phyloP scores from a whole-genome alignment of 1,139 yeast genomes.

The Geotrichum klebahnii region DNA sequence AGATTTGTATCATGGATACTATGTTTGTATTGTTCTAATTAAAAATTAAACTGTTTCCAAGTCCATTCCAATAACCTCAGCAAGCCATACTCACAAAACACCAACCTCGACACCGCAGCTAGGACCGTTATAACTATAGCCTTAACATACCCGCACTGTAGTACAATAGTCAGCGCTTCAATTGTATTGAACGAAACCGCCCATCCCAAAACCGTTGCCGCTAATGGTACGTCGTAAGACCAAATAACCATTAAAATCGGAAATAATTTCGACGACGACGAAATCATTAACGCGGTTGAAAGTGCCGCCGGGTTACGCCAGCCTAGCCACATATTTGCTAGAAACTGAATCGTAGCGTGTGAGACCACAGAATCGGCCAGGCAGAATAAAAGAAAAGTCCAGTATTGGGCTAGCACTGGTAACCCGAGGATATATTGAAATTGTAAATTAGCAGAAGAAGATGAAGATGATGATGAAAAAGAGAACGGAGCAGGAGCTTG shows the following conservation, averaged over 20 bases:
- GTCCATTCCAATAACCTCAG: constrained; percentile 1
- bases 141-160: constrained; percentile 44
- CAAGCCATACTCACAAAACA: constrained; percentile 26
- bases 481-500: constrained; percentile 15
- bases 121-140: constrained; percentile 37
- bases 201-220: constrained; percentile 56
- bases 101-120: constrained; percentile 26
- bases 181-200: constrained; percentile 60
- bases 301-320: constrained; percentile 43
- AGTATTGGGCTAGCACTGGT: constrained; percentile 57
- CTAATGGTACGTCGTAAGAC: constrained; percentile 83
- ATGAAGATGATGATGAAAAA: background rate
- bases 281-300: constrained; percentile 64
- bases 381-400: constrained; percentile 61
- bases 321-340: constrained; percentile 44
- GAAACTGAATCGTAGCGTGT: constrained; percentile 48
- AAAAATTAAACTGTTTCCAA: constrained; percentile 9
- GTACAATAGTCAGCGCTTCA: constrained; percentile 60
- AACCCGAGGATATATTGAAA: constrained; percentile 31
- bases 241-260: constrained; percentile 95
- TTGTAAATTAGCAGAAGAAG: constrained; percentile 1
- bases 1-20: background rate
- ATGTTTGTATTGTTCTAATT: background rate
- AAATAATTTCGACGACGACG: constrained; percentile 74
- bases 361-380: constrained; percentile 54